These are phyloP conservation scores for Vinca major DNA, from an alignment of 305 asterid species.

Conservation along the genomic window DNA sequence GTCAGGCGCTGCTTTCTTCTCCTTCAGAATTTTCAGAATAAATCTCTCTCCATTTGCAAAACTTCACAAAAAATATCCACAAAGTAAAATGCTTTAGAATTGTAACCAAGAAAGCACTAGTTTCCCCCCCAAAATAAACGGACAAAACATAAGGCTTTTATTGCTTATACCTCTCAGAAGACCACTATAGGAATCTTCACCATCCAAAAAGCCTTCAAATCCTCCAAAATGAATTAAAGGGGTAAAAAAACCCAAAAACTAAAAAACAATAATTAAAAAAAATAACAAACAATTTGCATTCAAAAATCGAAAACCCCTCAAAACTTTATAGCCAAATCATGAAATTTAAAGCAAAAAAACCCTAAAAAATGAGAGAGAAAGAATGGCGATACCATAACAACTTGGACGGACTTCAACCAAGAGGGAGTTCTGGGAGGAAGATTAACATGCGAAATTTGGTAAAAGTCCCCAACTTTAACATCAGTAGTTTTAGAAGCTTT, in stretches of 20 bases:
- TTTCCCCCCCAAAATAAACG: not conserved
- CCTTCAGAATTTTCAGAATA: conserved; percentile 19
- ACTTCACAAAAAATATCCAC: conserved; percentile 9
- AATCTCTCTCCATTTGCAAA: conserved; percentile 19
- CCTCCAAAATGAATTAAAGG: conserved; percentile 4
- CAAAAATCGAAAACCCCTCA: too few relatives aligned
- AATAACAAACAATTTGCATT: not conserved
- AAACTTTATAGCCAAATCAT: too few relatives aligned
- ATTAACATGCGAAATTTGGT: conserved; percentile 18
- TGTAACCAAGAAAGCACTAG: not conserved
- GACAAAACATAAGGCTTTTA: not conserved
- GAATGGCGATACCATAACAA: conserved; percentile 7
- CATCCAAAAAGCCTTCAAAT: conserved; percentile 20
- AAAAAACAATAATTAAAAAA: not conserved
- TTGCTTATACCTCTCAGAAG: conserved; percentile 16
- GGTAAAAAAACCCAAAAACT: not conserved
- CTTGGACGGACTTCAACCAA: conserved; percentile 18
- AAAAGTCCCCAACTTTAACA: conserved; percentile 16
- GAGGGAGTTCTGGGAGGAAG: conserved; percentile 19
- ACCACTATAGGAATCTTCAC: conserved; percentile 14
- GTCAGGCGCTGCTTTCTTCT: conserved; percentile 17
- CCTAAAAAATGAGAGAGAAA: not conserved
- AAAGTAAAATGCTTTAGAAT: not conserved
- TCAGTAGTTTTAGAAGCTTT: conserved; percentile 8
- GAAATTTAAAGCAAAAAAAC: not conserved